Evolutionary conservation across 176 grass and related monocot genomes (phyloP).

Genomic region (Oryza officinalis): DNA sequence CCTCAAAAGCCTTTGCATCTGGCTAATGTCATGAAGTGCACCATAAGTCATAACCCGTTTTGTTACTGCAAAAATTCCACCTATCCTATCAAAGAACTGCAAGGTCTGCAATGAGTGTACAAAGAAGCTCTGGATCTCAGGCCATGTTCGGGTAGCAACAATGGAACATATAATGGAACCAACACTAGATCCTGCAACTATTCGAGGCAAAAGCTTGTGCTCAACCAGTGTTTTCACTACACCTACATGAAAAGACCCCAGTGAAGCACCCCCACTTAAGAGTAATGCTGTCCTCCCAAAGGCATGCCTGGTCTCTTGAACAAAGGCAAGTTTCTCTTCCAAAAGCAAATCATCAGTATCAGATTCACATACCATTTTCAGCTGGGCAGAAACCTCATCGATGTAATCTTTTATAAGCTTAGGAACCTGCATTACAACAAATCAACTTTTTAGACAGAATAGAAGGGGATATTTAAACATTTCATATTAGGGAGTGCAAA

Average conservation of each 20-base stretch:
- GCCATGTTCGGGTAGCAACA: slow-evolving; percentile 84
- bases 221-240: slow-evolving; percentile 92
- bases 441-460: neutral
- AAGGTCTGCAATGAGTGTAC: slow-evolving; percentile 76
- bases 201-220: slow-evolving; percentile 86
- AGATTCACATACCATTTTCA: slow-evolving; percentile 90
- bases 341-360: slow-evolving; percentile 80
- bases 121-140: slow-evolving; percentile 92
- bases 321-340: slow-evolving; percentile 95
- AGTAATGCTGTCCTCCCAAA: slow-evolving; percentile 96
- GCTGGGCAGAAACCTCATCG: slow-evolving; percentile 83
- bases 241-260: slow-evolving; percentile 92
- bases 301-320: slow-evolving; percentile 93
- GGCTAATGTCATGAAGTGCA: slow-evolving; percentile 92
- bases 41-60: slow-evolving; percentile 82
- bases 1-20: slow-evolving; percentile 84
- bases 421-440: slow-evolving; percentile 56
- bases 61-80: slow-evolving; percentile 75
- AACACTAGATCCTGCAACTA: slow-evolving; percentile 93
- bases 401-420: slow-evolving; percentile 95
- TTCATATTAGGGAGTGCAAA: neutral
- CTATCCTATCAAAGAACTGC: slow-evolving; percentile 86
- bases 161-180: slow-evolving; percentile 92
- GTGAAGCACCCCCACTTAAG: slow-evolving; percentile 89
- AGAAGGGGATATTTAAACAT: neutral